A percentile compares a stretch with the other conserved stretches of the same genome.
phyloP scores from a whole-genome alignment of 495 filamentous ascomycete species.

The Geopyxis carbonaria region DNA sequence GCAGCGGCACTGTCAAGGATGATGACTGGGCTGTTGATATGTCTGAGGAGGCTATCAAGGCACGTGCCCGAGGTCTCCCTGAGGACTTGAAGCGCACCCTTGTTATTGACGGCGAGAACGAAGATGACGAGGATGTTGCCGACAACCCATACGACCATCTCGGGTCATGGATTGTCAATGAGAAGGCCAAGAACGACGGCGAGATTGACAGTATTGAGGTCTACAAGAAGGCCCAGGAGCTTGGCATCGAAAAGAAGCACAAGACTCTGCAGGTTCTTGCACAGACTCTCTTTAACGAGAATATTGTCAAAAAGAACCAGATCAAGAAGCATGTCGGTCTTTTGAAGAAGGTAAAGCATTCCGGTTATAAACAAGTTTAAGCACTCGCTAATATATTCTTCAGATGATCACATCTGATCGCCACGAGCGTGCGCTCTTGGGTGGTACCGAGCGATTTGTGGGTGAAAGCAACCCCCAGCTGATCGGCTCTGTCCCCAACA shows the following conservation, averaged over 20 bases:
- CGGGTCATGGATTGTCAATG: slow-evolving; percentile 74
- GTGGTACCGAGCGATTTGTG: slow-evolving; percentile 85
- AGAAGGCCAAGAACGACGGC: slow-evolving; percentile 52
- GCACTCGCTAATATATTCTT: slow-evolving; percentile 25
- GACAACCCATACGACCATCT: slow-evolving; percentile 78
- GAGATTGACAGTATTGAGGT: slow-evolving; percentile 74
- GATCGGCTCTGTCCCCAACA: slow-evolving; percentile 59
- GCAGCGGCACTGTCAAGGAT: slow-evolving; percentile 48
- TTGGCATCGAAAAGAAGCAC: slow-evolving; percentile 90
- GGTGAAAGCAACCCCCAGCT: slow-evolving; percentile 66
- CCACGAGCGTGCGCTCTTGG: slow-evolving; percentile 94
- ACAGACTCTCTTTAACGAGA: slow-evolving; percentile 83
- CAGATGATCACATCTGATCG: slow-evolving; percentile 74
- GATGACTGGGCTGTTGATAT: slow-evolving; percentile 91
- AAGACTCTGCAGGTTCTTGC: slow-evolving; percentile 81
- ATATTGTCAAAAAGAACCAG: slow-evolving; percentile 57
- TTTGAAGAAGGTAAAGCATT: slow-evolving; percentile 57
- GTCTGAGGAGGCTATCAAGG: slow-evolving; percentile 84
- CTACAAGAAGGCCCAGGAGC: slow-evolving; percentile 88
- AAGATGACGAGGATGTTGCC: slow-evolving; percentile 64
- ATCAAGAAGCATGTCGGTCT: slow-evolving; percentile 62
- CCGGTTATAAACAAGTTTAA: not conserved
- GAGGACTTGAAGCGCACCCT: slow-evolving; percentile 80
- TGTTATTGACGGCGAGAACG: slow-evolving; percentile 67
- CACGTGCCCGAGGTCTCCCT: slow-evolving; percentile 68